phyloP scores from a whole-genome alignment of 495 filamentous ascomycete genomes.

The Hyaloscypha bicolor region DNA sequence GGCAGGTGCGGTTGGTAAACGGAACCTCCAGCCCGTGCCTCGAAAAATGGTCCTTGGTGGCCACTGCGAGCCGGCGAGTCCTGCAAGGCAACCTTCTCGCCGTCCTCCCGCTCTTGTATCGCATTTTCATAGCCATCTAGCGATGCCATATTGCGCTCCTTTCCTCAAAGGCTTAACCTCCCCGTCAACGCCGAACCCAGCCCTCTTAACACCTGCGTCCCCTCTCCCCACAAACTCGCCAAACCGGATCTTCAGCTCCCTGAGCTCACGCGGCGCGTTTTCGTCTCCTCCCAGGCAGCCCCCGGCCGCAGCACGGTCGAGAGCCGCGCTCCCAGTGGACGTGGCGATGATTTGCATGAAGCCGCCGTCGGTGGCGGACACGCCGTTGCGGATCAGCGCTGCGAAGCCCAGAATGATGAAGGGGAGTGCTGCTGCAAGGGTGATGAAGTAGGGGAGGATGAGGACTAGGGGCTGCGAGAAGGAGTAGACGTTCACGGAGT shows the following conservation, averaged over 20 bases:
- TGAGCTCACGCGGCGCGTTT: constrained; percentile 32
- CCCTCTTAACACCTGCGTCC: constrained; percentile 14
- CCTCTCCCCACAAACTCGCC: constrained; percentile 30
- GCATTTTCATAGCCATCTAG: constrained; percentile 19
- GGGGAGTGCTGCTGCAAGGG: constrained; percentile 18
- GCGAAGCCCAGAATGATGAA: constrained; percentile 28
- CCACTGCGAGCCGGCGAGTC: too few species aligned
- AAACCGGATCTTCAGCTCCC: constrained; percentile 33
- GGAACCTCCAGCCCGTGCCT: too few species aligned
- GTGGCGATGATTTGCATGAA: constrained; percentile 35
- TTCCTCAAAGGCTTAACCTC: constrained; percentile 19
- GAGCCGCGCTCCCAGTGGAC: constrained; percentile 26
- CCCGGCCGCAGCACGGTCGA: constrained; percentile 31
- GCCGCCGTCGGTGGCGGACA: constrained; percentile 32
- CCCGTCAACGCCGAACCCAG: constrained; percentile 24
- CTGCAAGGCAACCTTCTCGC: too few species aligned
- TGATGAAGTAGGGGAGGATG: constrained; percentile 32
- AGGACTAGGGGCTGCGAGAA: constrained; percentile 28
- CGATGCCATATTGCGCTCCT: constrained; percentile 19
- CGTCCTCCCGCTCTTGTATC: neutral
- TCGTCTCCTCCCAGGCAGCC: constrained; percentile 34
- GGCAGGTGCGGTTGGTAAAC: too few species aligned
- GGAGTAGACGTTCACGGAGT: constrained; percentile 27
- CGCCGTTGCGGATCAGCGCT: constrained; percentile 31
- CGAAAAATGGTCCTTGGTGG: neutral